These are phyloP conservation scores for Zarea fungicola DNA, from an alignment of 2,329 filamentous ascomycete genomes.

Conservation along the genomic window DNA sequence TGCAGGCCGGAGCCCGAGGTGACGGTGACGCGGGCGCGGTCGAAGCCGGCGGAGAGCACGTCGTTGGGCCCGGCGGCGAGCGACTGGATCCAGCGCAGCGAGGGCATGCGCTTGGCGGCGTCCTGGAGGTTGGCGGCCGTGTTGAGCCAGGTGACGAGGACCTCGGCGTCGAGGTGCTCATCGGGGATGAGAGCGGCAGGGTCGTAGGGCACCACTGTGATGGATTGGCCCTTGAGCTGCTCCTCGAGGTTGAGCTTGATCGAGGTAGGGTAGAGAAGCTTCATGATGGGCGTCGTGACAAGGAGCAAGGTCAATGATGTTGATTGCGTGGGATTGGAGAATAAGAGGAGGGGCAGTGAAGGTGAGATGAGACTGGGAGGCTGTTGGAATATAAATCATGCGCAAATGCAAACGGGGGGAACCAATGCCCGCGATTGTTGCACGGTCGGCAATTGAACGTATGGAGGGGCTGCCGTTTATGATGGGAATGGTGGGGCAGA, in stretches of 20 bases:
- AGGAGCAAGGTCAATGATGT: background rate
- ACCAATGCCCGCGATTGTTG: too few relatives aligned
- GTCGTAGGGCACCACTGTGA: slow-evolving; percentile 40
- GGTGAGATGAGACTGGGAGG: background rate
- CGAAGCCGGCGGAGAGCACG: slow-evolving; percentile 57
- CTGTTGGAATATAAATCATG: background rate
- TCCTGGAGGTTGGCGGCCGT: slow-evolving; percentile 52
- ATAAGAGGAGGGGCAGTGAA: background rate
- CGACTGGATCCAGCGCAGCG: slow-evolving; percentile 61
- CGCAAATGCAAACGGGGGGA: background rate
- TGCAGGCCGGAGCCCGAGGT: slow-evolving; percentile 60
- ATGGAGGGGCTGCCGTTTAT: background rate
- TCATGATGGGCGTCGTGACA: slow-evolving; percentile 38
- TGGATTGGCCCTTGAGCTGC: background rate
- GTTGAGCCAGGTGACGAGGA: slow-evolving; percentile 60
- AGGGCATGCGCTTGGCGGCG: slow-evolving; percentile 48
- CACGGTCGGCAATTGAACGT: slow-evolving; percentile 10
- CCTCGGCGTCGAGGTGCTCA: slow-evolving; percentile 52
- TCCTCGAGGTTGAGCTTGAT: slow-evolving; percentile 47
- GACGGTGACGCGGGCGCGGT: slow-evolving; percentile 42
- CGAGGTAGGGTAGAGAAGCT: slow-evolving; percentile 63
- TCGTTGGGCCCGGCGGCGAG: slow-evolving; percentile 63
- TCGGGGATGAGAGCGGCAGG: slow-evolving; percentile 51
- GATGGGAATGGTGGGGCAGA: slow-evolving; percentile 1
- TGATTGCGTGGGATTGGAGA: background rate